Evolutionary conservation across 352 stramenopile species (phyloP), one percentile per base, ranked within the genome.

Genomic region (Thalassiosira hispida): DNA sequence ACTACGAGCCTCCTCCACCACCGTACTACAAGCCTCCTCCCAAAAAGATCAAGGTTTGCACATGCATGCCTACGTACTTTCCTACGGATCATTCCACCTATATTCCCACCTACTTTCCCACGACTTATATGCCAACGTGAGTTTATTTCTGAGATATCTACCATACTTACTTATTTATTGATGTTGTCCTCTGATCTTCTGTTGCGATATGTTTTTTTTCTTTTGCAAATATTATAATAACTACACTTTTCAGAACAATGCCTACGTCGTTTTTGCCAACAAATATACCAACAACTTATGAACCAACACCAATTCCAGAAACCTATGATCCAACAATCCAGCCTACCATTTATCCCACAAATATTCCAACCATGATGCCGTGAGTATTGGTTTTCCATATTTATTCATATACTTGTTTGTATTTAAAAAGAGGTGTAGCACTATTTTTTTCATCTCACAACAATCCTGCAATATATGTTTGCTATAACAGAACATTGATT

Each of bases 31-130:
- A 18, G 4, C 38, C 4, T 18, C 7, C 38, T n/a, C 38, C 14
- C n/a, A 27, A 14, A 18, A 27, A 27, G 27, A 66, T 65, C 8
- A 66, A 66, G 66, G 66, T 75, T 29, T 75, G 66, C 66, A 75
- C 66, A 8, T 75, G 66, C 40, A 55, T 66, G 53, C 66, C 53
- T 16, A 69, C 56, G 11, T 69, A 69, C 67, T 53, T 69, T 53
- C 67, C 67, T n/a, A 76, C 67, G 33, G 67, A 40, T 12, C 46
- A 33, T 16, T 55, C 67, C 1, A 73, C 63, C 12, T 73, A 52
- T 27, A 16, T 31, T 2, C 61, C 40, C 0, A 70, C 47, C 7
- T 33, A 52, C 44, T 56, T 47, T 63, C 23, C 47, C 20, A 35
- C 38, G 25, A 56, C 33, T 35, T 66, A 38, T 44, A 18, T 38